Evolutionary conservation across 257 asterid species (phyloP).

Genomic region (Solanum lycopersicoides): DNA sequence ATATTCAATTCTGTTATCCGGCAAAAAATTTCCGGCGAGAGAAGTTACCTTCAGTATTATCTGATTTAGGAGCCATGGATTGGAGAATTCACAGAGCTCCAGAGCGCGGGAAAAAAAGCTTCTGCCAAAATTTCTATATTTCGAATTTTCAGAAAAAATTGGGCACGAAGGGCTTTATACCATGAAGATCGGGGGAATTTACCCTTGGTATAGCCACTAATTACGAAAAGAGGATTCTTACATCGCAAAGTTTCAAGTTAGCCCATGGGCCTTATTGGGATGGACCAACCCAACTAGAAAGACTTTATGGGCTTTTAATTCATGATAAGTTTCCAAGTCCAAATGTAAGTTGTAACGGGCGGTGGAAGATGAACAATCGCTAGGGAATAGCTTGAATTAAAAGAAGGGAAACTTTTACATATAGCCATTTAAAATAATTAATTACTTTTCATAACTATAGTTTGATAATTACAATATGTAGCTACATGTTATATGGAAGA

Average conservation of each 20-base stretch:
- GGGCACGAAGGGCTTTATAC: neutral
- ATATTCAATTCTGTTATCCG: neutral
- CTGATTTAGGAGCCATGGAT: constrained; percentile 84
- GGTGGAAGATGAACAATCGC: neutral
- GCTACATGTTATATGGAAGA: no score
- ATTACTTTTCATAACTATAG: no score
- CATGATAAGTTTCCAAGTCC: neutral
- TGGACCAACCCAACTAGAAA: neutral
- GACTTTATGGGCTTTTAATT: neutral
- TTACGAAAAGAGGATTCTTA: neutral
- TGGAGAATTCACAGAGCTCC: neutral
- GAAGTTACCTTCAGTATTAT: constrained; percentile 58
- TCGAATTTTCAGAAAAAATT: neutral
- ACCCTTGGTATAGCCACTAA: neutral
- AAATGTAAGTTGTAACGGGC: neutral
- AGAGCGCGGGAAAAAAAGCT: constrained; percentile 32
- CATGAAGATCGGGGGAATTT: neutral
- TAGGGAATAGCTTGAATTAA: neutral
- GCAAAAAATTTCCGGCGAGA: neutral
- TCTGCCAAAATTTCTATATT: neutral
- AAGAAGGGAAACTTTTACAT: no score
- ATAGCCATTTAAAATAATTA: no score
- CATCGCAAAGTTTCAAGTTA: neutral
- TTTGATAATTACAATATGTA: no score
- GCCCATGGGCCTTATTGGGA: neutral